phyloP scores from a whole-genome alignment of 2,329 filamentous ascomycete genomes.

The Aspergillus piperis region DNA sequence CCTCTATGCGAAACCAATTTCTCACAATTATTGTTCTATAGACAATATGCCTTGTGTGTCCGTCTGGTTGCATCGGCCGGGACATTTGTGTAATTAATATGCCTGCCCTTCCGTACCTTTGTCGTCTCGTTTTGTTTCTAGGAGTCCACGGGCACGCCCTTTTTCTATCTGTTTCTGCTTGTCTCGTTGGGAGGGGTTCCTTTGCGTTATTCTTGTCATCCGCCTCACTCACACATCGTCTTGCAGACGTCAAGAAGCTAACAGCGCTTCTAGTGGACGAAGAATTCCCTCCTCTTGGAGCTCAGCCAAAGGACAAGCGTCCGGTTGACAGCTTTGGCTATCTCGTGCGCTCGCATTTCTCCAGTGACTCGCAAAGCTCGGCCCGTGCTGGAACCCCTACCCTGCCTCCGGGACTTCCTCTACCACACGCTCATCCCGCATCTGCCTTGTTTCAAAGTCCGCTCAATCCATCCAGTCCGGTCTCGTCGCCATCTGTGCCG shows the following conservation, averaged over 20 bases:
- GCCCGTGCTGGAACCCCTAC: conserved; percentile 42
- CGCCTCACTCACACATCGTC: conserved; percentile 12
- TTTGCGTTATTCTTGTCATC: conserved; percentile 18
- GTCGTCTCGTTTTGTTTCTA: conserved; percentile 22
- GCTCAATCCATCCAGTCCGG: conserved; percentile 32
- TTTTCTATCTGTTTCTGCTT: conserved; percentile 17
- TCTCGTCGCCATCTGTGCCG: conserved; percentile 31
- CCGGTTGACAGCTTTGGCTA: conserved; percentile 40
- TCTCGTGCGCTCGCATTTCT: conserved; percentile 37
- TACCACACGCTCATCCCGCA: conserved; percentile 44
- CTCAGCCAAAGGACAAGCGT: conserved; percentile 38
- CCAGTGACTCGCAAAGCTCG: conserved; percentile 30
- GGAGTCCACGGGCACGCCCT: conserved; percentile 22
- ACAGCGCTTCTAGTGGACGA: conserved; percentile 43
- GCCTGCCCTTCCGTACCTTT: conserved; percentile 32
- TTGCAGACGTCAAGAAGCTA: conserved; percentile 26
- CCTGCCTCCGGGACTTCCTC: conserved; percentile 44
- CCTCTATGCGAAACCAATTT: conserved; percentile 48
- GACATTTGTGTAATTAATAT: conserved; percentile 40
- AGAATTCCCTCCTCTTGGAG: conserved; percentile 51
- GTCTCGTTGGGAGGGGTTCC: conserved; percentile 12
- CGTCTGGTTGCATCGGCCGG: conserved; percentile 25
- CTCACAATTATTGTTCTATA: conserved; percentile 49
- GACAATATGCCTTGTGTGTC: conserved; percentile 36
- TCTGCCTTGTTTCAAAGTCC: conserved; percentile 37